Evolutionary conservation across 2,329 filamentous ascomycete species (phyloP).

Genomic region (Malbranchea zuffiana): DNA sequence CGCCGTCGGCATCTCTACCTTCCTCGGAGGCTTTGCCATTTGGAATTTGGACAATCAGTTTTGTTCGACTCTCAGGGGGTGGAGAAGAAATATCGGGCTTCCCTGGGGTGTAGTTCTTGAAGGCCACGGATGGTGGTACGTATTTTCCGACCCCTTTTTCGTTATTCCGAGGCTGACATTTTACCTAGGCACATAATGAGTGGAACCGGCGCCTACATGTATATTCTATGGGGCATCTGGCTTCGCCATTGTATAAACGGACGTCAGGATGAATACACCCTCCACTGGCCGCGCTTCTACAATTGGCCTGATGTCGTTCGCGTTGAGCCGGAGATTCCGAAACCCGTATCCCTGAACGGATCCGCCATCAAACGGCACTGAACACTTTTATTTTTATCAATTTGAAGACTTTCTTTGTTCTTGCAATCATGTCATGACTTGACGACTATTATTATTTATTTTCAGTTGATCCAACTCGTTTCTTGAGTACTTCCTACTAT

Average conservation of each 20-base stretch:
- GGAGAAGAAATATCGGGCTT: slow-evolving; percentile 58
- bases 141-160: slow-evolving; percentile 8
- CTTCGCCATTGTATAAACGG: slow-evolving; percentile 65
- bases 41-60: slow-evolving; percentile 74
- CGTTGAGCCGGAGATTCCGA: slow-evolving; percentile 11
- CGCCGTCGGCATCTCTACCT: slow-evolving; percentile 54
- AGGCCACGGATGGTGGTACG: slow-evolving; percentile 61
- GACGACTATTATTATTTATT: no score
- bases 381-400: no score
- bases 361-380: slow-evolving; percentile 9
- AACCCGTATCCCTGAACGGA: slow-evolving; percentile 7
- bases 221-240: slow-evolving; percentile 77
- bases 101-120: slow-evolving; percentile 71
- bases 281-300: slow-evolving; percentile 57
- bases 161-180: neutral
- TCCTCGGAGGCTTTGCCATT: slow-evolving; percentile 62
- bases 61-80: slow-evolving; percentile 53
- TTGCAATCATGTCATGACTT: no score
- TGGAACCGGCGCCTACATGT: slow-evolving; percentile 70
- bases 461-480: no score
- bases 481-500: no score
- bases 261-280: slow-evolving; percentile 57
- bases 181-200: slow-evolving; percentile 61
- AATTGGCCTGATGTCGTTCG: slow-evolving; percentile 46
- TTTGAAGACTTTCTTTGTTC: no score